A percentile compares a stretch with the other conserved stretches of the same genome.
Conservation (phyloP, 768 basidiomycete species). For the Boletus patriciae region DNA sequence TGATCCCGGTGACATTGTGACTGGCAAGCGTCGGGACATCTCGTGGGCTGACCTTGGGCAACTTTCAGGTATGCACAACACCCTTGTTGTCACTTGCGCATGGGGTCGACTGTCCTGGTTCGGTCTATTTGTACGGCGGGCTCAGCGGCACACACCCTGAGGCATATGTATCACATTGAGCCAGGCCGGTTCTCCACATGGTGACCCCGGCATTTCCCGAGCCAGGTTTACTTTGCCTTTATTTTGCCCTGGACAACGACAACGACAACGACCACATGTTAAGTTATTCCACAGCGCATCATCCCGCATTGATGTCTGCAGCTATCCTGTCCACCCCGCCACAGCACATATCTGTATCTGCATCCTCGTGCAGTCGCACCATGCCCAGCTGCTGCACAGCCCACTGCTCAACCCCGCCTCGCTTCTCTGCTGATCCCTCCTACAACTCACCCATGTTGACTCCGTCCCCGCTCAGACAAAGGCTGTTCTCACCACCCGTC, state of each 20-base stretch:
- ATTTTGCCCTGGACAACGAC: constrained; percentile 19
- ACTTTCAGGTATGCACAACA: too few relatives aligned
- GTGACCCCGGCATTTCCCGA: too few relatives aligned
- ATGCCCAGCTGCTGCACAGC: constrained; percentile 35
- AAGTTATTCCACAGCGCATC: constrained; percentile 18
- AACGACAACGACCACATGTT: constrained; percentile 21
- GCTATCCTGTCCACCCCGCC: constrained; percentile 33
- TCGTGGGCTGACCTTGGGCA: too few relatives aligned
- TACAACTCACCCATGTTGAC: constrained; percentile 62
- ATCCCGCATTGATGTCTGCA: constrained; percentile 24
- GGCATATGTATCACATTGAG: too few relatives aligned
- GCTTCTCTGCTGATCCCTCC: constrained; percentile 29
- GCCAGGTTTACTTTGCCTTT: too few relatives aligned
- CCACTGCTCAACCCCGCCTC: constrained; percentile 37
- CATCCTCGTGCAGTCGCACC: constrained; percentile 32
- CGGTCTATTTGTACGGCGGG: too few relatives aligned
- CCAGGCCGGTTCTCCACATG: too few relatives aligned
- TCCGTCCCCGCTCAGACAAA: constrained; percentile 59
- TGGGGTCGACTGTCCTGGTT: too few relatives aligned
- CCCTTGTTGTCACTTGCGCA: too few relatives aligned
- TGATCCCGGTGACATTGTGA: too few relatives aligned
- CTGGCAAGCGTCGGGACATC: too few relatives aligned
- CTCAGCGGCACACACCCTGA: too few relatives aligned
- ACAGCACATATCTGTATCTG: constrained; percentile 38
- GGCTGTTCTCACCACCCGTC: constrained; percentile 36